These are phyloP conservation scores for Cystobasidium slooffiae DNA, from an alignment of 1,284 basidiomycete genomes.

Conservation along the genomic window DNA sequence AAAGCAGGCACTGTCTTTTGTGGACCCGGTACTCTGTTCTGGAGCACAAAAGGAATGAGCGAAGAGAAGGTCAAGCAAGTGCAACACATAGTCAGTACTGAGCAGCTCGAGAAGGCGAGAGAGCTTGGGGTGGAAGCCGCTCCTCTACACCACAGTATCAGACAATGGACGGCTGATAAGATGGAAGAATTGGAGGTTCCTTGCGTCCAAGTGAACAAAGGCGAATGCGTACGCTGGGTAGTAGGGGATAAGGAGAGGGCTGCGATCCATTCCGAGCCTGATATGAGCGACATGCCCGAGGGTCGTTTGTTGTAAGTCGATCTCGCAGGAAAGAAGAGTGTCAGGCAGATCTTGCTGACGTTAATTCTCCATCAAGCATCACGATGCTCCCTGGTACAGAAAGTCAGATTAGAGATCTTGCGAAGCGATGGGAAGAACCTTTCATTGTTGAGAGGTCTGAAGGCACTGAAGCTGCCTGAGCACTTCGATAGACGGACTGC, in stretches of 20 bases:
- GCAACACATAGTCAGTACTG: background rate
- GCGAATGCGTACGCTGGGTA: conserved; percentile 21
- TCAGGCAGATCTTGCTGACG: background rate
- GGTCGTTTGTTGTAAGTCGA: conserved; percentile 37
- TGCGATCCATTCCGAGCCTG: conserved; percentile 39
- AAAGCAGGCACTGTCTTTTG: conserved; percentile 24
- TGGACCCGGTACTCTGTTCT: conserved; percentile 27
- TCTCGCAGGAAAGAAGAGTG: background rate
- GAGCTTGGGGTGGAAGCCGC: background rate
- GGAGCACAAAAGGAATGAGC: background rate
- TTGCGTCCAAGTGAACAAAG: background rate
- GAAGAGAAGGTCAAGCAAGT: background rate
- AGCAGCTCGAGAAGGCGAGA: background rate
- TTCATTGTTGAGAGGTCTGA: conserved; percentile 9
- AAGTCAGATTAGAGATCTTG: conserved; percentile 16
- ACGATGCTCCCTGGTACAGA: conserved; percentile 28
- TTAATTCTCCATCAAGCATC: background rate
- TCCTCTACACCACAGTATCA: background rate
- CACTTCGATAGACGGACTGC: background rate
- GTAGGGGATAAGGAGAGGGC: conserved; percentile 9
- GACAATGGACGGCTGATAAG: conserved; percentile 7
- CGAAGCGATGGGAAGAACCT: conserved; percentile 10
- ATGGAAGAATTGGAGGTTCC: conserved; percentile 12
- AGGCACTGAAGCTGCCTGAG: background rate
- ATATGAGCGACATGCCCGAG: conserved; percentile 27